Percentiles rank a stretch among this genome's conserved stretches.
Evolutionary conservation across 139 green algal genomes (phyloP).

Genomic region (Chlamydomonas schloesseri): DNA sequence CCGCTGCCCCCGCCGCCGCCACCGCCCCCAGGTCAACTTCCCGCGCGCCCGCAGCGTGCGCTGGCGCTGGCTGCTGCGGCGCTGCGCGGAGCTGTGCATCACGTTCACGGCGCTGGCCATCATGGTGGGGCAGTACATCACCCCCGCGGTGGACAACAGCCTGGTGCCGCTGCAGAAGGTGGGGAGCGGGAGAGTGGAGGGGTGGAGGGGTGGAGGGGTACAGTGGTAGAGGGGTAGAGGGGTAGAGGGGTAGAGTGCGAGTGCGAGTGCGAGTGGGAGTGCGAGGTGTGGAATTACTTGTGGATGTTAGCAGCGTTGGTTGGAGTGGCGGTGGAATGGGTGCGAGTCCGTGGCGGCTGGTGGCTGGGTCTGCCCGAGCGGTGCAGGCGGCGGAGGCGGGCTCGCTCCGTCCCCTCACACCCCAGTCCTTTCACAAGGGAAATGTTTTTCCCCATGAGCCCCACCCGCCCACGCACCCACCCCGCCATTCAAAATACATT

Average conservation of each 20-base stretch:
- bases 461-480: no score
- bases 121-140: conserved; percentile 85
- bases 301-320: no score
- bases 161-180: conserved; percentile 65
- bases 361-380: no score
- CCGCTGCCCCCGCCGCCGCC: neutral
- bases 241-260: neutral
- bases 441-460: neutral
- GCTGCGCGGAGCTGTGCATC: conserved; percentile 64
- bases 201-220: neutral
- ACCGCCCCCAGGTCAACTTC: conserved; percentile 62
- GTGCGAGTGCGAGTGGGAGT: no score
- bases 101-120: conserved; percentile 71
- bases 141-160: conserved; percentile 83
- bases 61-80: conserved; percentile 67
- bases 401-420: no score
- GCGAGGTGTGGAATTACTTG: neutral
- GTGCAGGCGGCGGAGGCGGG: no score
- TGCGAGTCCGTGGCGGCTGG: no score
- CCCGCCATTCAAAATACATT: neutral
- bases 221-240: no score
- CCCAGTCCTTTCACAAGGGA: no score
- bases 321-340: no score
- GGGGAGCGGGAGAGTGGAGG: neutral
- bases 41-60: conserved; percentile 54